Conservation (phyloP, 192 early-diverging fungal species). For the Podila epigama region DNA sequence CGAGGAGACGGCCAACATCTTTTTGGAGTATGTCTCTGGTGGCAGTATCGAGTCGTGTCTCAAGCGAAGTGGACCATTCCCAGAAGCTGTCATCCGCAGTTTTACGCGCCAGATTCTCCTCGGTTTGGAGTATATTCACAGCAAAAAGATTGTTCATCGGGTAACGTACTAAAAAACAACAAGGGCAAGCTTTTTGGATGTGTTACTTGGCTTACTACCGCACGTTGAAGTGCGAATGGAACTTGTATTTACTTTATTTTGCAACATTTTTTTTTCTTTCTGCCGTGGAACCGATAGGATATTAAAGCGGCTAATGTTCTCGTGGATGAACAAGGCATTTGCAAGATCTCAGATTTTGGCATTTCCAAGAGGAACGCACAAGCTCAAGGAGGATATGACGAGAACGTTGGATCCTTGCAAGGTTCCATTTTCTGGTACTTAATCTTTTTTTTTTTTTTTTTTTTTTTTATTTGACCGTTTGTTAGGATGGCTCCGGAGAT, state of each 20-base stretch:
- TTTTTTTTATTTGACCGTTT: neutral
- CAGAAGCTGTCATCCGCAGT: constrained; percentile 73
- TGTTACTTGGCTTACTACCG: neutral
- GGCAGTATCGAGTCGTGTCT: constrained; percentile 86
- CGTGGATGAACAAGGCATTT: constrained; percentile 80
- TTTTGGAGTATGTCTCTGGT: constrained; percentile 96
- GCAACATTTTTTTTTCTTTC: neutral
- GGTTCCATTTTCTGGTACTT: constrained; percentile 79
- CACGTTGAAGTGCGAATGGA: neutral
- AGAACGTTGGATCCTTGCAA: constrained; percentile 60
- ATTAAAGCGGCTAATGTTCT: constrained; percentile 86
- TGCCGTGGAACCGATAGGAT: too few species aligned
- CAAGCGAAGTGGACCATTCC: constrained; percentile 74
- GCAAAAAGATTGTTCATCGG: constrained; percentile 74
- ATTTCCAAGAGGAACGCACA: constrained; percentile 81
- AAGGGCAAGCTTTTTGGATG: constrained; percentile 11
- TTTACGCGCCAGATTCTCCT: constrained; percentile 84
- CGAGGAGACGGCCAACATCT: constrained; percentile 83
- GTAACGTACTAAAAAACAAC: too few species aligned
- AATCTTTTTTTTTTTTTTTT: neutral
- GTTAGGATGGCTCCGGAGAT: constrained; percentile 94
- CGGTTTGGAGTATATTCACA: constrained; percentile 89
- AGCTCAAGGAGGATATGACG: constrained; percentile 28
- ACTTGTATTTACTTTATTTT: neutral
- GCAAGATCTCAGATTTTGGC: constrained; percentile 98